Evolutionary conservation across 163 green algal genomes (phyloP), one percentile per base, ranked within the genome.

Genomic region (Scenedesmus sp.): DNA sequence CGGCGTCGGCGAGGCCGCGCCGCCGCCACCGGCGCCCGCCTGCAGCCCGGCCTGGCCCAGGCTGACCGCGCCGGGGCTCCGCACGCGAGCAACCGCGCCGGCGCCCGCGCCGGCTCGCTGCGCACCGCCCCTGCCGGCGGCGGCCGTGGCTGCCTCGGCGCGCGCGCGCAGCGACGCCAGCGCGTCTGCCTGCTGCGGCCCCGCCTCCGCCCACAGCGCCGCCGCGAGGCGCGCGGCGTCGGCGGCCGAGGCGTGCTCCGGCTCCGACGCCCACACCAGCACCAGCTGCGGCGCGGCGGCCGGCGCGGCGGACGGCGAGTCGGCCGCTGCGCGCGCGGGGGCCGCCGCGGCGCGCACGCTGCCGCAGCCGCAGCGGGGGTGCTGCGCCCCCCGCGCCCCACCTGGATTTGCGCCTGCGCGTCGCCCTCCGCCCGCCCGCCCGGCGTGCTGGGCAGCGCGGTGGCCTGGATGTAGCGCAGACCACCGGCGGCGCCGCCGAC

Each of bases 391-490:
- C 2, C 6, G 9, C 45, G 13, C 24, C 54, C 20, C 44, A 80
- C 71, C 71, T 80, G 71, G 4, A 80, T 54, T 51, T 80, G 71
- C 18, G 71, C 71, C 3, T 56, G 9, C 2, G 29, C 11, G 47
- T 80, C 71, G 17, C 45, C 71, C 47, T 80, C 71, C 33, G 71
- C 71, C 31, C 45, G 45, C 18, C 58, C 60, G 1, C 71, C 71
- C 15, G 60, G 44, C n/a, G 11, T 39, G 54, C 58, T 45, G 11
- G 71, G 60, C 47, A 80, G 28, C 36, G 31, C 71, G 11, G 71
- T 80, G 20, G 56, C 10, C 71, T 80, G 71, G 14, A 54, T 22
- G n/a, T 80, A 80, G 18, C 71, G 60, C 58, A 80, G 60, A 17
- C 42, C 34, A 3, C 71, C 71, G 15, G 11, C 33, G 6, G n/a